Base-by-base conservation (phyloP, 2,329 filamentous ascomycete genomes). In the Epichloe sp. region DNA sequence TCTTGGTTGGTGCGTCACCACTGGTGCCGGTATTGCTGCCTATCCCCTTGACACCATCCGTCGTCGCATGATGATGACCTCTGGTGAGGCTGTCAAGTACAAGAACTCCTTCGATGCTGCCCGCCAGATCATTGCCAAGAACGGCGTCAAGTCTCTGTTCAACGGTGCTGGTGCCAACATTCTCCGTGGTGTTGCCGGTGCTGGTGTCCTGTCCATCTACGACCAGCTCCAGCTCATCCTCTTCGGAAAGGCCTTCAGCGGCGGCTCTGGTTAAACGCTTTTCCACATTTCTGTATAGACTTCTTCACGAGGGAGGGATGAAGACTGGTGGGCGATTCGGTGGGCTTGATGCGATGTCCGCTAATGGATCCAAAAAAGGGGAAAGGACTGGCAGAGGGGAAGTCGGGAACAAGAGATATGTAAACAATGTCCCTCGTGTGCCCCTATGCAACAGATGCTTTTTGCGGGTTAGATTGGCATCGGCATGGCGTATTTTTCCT, bases 161-260 rank as follows among this genome's bases (percentile, higher is more conserved):
- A 98, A 98, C 88, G 93, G 93, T 90, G 93, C 93, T 72, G 93
- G 93, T 88, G 93, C 93, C 84, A 98, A 98, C 88, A 98, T 98
- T 71, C 93, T 98, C 79, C 93, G 93, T 95, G 94, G 93, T 96
- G 93, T 98, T 71, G 93, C 93, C 71, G 94, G 93, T 88, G 93
- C 93, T 80, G 93, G 93, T 98, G 93, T 98, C 72, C 83, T 98
- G 73, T 98, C 93, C 75, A 96, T 98, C 88, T 98, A 98, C 80
- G 93, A 98, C 76, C 91, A 97, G 83, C 88, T 88, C 75, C 93
- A 98, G 86, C 83, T 98, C 73, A 77, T 98, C 74, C 77, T 98
- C 76, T 98, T 98, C 88, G 93, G 93, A 76, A 97, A 98, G 90
- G 88, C 89, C 81, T 98, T 90, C 90, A 95, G 94, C 68, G 73